Percentiles rank a stretch among this genome's conserved stretches.
Evolutionary conservation across 2,329 filamentous ascomycete genomes (phyloP).

Genomic region (Aspergillus sp.): DNA sequence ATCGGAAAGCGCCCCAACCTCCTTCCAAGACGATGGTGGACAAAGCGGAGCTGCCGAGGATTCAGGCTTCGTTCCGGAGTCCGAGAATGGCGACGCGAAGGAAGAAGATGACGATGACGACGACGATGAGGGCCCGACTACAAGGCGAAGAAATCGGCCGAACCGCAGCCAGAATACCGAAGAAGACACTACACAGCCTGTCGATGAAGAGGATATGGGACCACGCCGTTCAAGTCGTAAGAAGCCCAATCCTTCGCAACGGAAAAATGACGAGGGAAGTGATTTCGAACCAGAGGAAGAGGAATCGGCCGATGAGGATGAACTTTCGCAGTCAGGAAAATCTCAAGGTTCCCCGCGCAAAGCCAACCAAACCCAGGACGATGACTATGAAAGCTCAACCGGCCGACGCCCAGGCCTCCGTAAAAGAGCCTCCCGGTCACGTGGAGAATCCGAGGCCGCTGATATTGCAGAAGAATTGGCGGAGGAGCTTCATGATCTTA

Average conservation of each 20-base stretch:
- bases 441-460: constrained; percentile 45
- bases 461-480: constrained; percentile 58
- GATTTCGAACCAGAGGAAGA: constrained; percentile 64
- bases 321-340: constrained; percentile 51
- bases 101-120: constrained; percentile 43
- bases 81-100: constrained; percentile 39
- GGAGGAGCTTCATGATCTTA: constrained; percentile 57
- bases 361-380: constrained; percentile 40
- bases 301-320: constrained; percentile 53
- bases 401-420: constrained; percentile 55
- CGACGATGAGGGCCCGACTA: constrained; percentile 56
- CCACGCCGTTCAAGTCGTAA: constrained; percentile 41
- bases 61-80: constrained; percentile 40
- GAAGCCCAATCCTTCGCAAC: constrained; percentile 43
- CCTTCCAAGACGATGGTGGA: constrained; percentile 33
- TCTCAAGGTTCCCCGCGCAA: constrained; percentile 46
- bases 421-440: constrained; percentile 49
- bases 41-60: constrained; percentile 32
- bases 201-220: constrained; percentile 27
- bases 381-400: constrained; percentile 48
- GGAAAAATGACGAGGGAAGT: constrained; percentile 56
- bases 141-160: constrained; percentile 42
- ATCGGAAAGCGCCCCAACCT: constrained; percentile 38
- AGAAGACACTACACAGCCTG: constrained; percentile 18
- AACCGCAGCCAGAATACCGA: constrained; percentile 25